Evolutionary conservation across 768 basidiomycete species (phyloP).

Genomic region (Calocera viscosa): DNA sequence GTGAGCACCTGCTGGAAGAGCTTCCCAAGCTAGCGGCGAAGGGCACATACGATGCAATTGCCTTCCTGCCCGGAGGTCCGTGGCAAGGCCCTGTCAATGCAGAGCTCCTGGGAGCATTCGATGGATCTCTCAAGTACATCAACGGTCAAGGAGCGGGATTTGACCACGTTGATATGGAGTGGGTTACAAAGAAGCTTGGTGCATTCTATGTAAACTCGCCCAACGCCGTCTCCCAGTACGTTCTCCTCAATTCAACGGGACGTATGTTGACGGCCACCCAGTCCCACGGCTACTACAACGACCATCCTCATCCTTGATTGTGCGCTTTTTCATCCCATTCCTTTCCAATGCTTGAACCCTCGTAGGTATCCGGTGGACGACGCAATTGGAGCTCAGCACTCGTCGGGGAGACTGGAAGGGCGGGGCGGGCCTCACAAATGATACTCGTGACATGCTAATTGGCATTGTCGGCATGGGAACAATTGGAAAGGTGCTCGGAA

Average conservation of each 20-base stretch:
- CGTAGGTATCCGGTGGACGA: neutral
- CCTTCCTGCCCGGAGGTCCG: neutral
- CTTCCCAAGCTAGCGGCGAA: neutral
- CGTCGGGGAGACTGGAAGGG: constrained; percentile 17
- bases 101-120: neutral
- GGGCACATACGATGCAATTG: constrained; percentile 2
- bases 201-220: constrained; percentile 22
- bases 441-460: constrained; percentile 18
- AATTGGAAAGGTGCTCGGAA: constrained; percentile 23
- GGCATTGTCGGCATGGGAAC: constrained; percentile 30
- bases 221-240: constrained; percentile 18
- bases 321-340: neutral
- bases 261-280: neutral
- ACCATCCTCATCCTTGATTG: constrained; percentile 17
- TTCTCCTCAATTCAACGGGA: neutral
- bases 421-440: constrained; percentile 14
- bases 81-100: neutral
- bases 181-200: constrained; percentile 19
- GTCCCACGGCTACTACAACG: constrained; percentile 16
- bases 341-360: neutral
- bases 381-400: constrained; percentile 12
- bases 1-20: neutral
- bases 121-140: neutral
- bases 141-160: constrained; percentile 1
- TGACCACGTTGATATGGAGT: constrained; percentile 24